phyloP scores from a whole-genome alignment of 2,329 filamentous ascomycete genomes.

The Aspergillus niger region DNA sequence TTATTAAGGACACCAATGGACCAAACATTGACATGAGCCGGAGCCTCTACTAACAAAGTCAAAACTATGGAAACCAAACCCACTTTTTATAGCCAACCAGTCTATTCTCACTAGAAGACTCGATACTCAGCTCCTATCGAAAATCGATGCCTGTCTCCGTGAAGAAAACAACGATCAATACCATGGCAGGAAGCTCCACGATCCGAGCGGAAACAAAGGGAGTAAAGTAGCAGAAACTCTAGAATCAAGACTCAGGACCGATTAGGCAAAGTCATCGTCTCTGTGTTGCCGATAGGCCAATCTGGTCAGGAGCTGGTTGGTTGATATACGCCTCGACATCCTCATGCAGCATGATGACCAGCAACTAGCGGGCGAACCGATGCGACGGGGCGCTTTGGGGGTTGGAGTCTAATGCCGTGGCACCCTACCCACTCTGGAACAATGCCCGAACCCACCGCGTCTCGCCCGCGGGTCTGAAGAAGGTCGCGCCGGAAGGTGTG shows the following conservation, averaged over 20 bases:
- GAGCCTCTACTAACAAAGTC: neutral
- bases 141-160: neutral
- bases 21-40: neutral
- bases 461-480: neutral
- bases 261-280: neutral
- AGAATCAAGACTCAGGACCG: neutral
- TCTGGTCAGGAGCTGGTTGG: neutral
- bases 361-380: conserved; percentile 10
- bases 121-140: neutral
- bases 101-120: neutral
- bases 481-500: neutral
- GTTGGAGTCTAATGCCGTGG: conserved; percentile 8
- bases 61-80: neutral
- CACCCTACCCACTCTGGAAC: conserved; percentile 17
- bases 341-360: neutral
- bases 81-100: neutral
- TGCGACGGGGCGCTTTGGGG: conserved; percentile 8
- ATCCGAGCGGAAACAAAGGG: conserved; percentile 4
- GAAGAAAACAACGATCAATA: neutral
- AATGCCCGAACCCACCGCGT: conserved; percentile 13
- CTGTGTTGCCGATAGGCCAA: neutral
- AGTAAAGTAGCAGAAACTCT: neutral
- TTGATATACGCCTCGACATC: neutral
- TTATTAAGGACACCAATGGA: neutral
- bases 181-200: neutral